Evolutionary conservation across 1,284 basidiomycete species (phyloP).

Genomic region (Cryptococcus neoformans): DNA sequence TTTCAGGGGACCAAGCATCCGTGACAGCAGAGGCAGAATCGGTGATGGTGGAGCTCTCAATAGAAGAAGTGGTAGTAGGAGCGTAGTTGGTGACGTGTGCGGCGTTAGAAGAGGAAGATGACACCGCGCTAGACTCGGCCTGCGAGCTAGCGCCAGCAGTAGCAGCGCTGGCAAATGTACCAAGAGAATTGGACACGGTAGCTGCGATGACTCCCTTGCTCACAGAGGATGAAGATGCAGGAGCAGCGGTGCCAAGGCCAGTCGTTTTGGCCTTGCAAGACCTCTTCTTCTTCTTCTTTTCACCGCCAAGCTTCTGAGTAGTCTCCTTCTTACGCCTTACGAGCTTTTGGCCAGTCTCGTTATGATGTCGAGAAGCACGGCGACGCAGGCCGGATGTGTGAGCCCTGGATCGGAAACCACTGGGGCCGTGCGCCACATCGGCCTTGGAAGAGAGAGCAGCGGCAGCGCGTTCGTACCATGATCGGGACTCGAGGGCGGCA

Average conservation of each 20-base stretch:
- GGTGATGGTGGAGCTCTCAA: background rate
- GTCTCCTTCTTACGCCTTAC: slow-evolving; percentile 9
- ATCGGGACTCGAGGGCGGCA: slow-evolving; percentile 5
- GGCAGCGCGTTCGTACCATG: slow-evolving; percentile 7
- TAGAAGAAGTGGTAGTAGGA: background rate
- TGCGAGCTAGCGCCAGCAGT: background rate
- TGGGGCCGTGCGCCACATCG: background rate
- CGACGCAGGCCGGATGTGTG: slow-evolving; percentile 1
- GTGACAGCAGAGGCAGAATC: background rate
- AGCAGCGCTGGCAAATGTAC: background rate
- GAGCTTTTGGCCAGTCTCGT: slow-evolving; percentile 7
- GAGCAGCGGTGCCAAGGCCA: background rate
- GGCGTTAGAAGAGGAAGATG: background rate
- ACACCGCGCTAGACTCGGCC: background rate
- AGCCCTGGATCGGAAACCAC: background rate
- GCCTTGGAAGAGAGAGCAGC: background rate
- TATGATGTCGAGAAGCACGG: background rate
- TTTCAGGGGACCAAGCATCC: background rate
- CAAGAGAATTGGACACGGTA: background rate
- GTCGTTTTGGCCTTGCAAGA: slow-evolving; percentile 8
- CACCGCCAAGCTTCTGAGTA: background rate
- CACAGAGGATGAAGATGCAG: slow-evolving; percentile 7
- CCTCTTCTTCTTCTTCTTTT: slow-evolving; percentile 5
- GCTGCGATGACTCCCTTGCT: background rate
- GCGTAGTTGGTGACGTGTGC: background rate